Evolutionary conservation across 371 early-diverging fungal species (phyloP).

Genomic region (Mucor mucedo): DNA sequence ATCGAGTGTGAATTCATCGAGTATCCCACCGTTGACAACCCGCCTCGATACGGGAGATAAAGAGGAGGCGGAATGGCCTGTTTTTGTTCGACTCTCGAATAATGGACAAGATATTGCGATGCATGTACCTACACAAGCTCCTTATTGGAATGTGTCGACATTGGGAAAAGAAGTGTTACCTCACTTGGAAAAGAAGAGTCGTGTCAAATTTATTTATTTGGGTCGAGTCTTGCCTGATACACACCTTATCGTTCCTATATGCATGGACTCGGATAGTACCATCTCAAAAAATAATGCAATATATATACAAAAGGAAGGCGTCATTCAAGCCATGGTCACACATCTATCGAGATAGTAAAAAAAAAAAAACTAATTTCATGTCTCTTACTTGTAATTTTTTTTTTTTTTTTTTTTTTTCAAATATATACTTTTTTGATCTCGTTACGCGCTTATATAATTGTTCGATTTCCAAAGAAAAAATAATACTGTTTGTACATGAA

Average conservation of each 20-base stretch:
- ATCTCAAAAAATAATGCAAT: constrained; percentile 20
- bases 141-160: constrained; percentile 24
- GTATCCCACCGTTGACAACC: too few species aligned
- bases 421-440: too few species aligned
- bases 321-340: constrained; percentile 30
- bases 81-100: constrained; percentile 31
- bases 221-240: constrained; percentile 25
- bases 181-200: constrained; percentile 17
- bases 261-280: too few species aligned
- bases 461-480: too few species aligned
- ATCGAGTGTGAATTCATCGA: background rate
- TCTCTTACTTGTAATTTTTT: too few species aligned
- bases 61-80: constrained; percentile 12
- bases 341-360: background rate
- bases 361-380: background rate
- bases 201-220: constrained; percentile 30
- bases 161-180: constrained; percentile 18
- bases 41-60: too few species aligned
- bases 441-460: too few species aligned
- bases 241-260: constrained; percentile 28
- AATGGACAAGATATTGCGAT: constrained; percentile 28
- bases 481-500: too few species aligned
- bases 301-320: constrained; percentile 28
- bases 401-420: too few species aligned
- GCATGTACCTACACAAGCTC: constrained; percentile 23